Percentiles rank a stretch among this genome's conserved stretches.
phyloP scores from a whole-genome alignment of 768 basidiomycete species.

The Sarcodon aspratus region DNA sequence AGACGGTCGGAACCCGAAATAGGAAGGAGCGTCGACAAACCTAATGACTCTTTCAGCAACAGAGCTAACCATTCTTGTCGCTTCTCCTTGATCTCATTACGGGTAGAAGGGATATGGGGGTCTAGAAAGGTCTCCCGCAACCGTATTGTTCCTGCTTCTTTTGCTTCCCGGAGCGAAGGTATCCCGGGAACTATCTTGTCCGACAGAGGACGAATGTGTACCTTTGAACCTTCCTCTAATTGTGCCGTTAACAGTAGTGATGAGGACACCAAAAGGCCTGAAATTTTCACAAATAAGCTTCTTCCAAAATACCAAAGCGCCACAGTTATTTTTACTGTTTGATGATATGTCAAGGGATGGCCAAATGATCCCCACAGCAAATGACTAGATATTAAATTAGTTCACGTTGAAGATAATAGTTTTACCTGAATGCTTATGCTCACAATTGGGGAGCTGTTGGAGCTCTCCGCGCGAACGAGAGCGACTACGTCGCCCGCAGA shows the following conservation, averaged over 20 bases:
- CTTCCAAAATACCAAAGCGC: too few relatives aligned
- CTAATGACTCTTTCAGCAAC: conserved; percentile 54
- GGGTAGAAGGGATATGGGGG: conserved; percentile 1
- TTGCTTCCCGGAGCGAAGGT: conserved; percentile 36
- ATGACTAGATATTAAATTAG: conserved; percentile 27
- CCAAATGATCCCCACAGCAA: conserved; percentile 66
- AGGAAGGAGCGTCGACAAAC: conserved; percentile 27
- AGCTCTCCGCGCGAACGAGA: conserved; percentile 30
- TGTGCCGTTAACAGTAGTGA: conserved; percentile 53
- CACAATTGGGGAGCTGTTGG: conserved; percentile 4
- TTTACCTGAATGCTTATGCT: conserved; percentile 8
- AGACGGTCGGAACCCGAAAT: not conserved
- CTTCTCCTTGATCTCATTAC: conserved; percentile 17
- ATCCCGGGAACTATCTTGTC: conserved; percentile 27
- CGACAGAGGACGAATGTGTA: conserved; percentile 30
- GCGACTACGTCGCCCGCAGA: conserved; percentile 62
- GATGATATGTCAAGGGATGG: conserved; percentile 53
- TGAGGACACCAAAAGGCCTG: conserved; percentile 45
- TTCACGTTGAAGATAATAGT: not conserved
- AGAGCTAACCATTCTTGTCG: conserved; percentile 58
- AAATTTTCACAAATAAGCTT: not conserved
- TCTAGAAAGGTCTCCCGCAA: conserved; percentile 33
- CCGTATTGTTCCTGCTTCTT: conserved; percentile 40
- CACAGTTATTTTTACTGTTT: conserved; percentile 32
- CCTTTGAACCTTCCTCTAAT: conserved; percentile 36